Evolutionary conservation across 1,139 yeast genomes (phyloP).

Genomic region (Suhomyces bribrorum): DNA sequence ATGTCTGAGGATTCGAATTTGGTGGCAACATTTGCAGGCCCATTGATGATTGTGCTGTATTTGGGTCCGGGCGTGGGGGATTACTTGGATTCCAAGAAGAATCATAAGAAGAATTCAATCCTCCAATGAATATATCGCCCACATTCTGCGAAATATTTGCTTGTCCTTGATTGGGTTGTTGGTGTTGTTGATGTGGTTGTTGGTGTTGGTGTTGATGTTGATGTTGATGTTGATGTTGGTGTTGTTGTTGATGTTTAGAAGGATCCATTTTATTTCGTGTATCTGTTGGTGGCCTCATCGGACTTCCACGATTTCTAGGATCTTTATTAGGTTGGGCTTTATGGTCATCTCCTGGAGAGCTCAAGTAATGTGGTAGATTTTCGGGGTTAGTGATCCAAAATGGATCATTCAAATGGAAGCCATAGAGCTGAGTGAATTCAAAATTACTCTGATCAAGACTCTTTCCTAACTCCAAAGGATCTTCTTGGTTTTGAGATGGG

Average conservation of each 20-base stretch:
- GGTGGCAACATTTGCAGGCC: conserved; percentile 2
- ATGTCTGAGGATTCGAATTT: conserved; percentile 1
- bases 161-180: not conserved
- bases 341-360: conserved; percentile 37
- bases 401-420: conserved; percentile 42
- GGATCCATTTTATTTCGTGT: not conserved
- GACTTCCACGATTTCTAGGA: not conserved
- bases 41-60: not conserved
- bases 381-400: conserved; percentile 48
- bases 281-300: not conserved
- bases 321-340: not conserved
- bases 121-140: conserved; percentile 7
- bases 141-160: conserved; percentile 3
- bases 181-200: not conserved
- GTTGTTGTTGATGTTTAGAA: not conserved
- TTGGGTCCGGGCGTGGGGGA: not conserved
- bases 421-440: conserved; percentile 18
- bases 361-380: conserved; percentile 39
- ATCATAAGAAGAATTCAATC: conserved; percentile 3
- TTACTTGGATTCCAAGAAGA: conserved; percentile 1
- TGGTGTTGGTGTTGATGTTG: too few relatives aligned
- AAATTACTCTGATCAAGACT: conserved; percentile 5
- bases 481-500: conserved; percentile 4
- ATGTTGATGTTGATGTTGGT: not conserved
- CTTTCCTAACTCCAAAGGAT: conserved; percentile 2